phyloP scores from a whole-genome alignment of 2,329 filamentous ascomycete species.

The Fusarium marasasianum region DNA sequence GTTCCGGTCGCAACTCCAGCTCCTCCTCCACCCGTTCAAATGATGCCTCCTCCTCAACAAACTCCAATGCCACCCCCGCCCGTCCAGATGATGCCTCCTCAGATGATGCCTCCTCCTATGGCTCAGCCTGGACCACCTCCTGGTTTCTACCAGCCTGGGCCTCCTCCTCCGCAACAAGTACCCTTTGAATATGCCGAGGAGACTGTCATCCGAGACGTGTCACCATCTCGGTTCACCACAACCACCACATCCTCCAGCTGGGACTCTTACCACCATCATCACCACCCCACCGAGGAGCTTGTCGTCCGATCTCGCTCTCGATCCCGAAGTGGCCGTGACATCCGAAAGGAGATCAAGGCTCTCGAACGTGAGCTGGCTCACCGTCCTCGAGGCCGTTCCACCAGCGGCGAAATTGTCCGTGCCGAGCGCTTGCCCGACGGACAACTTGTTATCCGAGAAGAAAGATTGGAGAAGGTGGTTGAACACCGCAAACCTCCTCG shows the following conservation, averaged over 20 bases:
- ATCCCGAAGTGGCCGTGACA: constrained; percentile 66
- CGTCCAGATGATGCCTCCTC: constrained; percentile 12
- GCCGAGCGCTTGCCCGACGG: constrained; percentile 68
- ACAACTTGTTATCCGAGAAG: constrained; percentile 71
- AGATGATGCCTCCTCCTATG: constrained; percentile 16
- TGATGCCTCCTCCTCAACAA: constrained; percentile 40
- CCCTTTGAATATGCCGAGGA: constrained; percentile 54
- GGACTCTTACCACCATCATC: constrained; percentile 44
- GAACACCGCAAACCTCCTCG: constrained; percentile 67
- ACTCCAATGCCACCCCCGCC: constrained; percentile 3
- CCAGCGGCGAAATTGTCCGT: constrained; percentile 63
- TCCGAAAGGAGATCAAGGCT: constrained; percentile 76
- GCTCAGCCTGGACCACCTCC: constrained; percentile 34
- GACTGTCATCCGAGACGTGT: constrained; percentile 60
- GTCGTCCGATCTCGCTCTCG: constrained; percentile 55
- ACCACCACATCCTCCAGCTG: constrained; percentile 50
- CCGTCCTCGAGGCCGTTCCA: constrained; percentile 48
- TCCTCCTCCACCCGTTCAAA: constrained; percentile 28
- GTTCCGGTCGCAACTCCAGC: constrained; percentile 45
- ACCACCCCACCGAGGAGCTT: constrained; percentile 48
- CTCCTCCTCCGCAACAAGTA: constrained; percentile 43
- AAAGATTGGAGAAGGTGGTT: constrained; percentile 65
- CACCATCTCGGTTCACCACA: constrained; percentile 55
- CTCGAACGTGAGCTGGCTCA: constrained; percentile 65
- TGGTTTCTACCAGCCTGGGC: constrained; percentile 45